Evolutionary conservation across 23 red algal species (phyloP), one percentile per base, ranked within the genome.

Genomic region (Pyropia yezoensis): DNA sequence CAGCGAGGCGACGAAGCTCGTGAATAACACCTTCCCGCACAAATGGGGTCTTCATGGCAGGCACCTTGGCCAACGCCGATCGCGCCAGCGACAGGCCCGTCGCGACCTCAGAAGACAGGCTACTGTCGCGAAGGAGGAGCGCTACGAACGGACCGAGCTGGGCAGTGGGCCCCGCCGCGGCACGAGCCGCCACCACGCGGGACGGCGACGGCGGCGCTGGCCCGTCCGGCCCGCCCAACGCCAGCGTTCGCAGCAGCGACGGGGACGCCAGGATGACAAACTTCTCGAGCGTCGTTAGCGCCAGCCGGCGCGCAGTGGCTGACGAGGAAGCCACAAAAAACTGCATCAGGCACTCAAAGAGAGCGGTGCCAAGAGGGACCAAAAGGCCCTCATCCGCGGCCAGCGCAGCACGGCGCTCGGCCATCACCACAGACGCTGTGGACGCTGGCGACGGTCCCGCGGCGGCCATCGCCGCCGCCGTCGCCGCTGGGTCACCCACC

Each of bases 21-120:
- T 93, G 69, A 14, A 84, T 49, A 27, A 93, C 88, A 27, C 88
- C 88, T 26, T 93, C 78, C 49, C 73, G 66, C 18, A 84, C 61
- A 71, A 93, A 93, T 20, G 62, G 50, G 49, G 71, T 75, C 49
- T 69, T 74, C 24, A 88, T 30, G 54, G 52, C 67, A 0, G 74
- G 74, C 20, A 88, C 34, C 66, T 78, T 88, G 24, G 61, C 53
- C 4, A 88, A 50, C 17, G 74, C 73, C 26, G 71, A 78, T 1
- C 33, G 50, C 15, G 75, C 66, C 71, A 88, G 71, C n/a, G 67
- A 54, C 11, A 88, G 25, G 17, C 83, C 83, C 39, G 76, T 71
- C 8, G 68, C 33, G 15, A 66, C 52, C 66, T 88, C 83, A 18
- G 54, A 54, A 16, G 29, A 65, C 14, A 63, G 60, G 47, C 83